phyloP scores from a whole-genome alignment of 257 asterid species.

The Lithospermum erythrorhizon region DNA sequence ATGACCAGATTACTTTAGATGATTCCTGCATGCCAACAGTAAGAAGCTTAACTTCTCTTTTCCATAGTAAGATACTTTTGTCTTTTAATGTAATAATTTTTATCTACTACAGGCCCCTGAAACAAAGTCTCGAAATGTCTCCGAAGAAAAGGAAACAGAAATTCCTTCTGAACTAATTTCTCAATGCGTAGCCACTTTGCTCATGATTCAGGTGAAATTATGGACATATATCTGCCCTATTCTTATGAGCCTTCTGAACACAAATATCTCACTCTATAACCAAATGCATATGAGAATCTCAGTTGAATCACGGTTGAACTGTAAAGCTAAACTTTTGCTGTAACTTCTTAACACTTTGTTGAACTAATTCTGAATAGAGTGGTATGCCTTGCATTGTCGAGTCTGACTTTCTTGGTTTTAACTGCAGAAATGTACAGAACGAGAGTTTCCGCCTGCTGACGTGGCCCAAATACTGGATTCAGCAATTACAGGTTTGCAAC shows the following conservation, averaged over 20 bases:
- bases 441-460: slow-evolving; percentile 86
- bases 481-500: slow-evolving; percentile 70
- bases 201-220: slow-evolving; percentile 68
- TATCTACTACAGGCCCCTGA: slow-evolving; percentile 39
- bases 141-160: slow-evolving; percentile 39
- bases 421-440: slow-evolving; percentile 85
- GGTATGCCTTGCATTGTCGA: no score
- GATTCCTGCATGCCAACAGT: slow-evolving; percentile 30
- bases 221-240: neutral
- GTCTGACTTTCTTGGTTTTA: neutral
- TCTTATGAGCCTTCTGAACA: no score
- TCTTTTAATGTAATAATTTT: slow-evolving; percentile 10
- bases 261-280: no score
- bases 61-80: slow-evolving; percentile 4
- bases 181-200: slow-evolving; percentile 69
- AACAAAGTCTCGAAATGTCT: slow-evolving; percentile 26
- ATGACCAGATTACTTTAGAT: slow-evolving; percentile 26
- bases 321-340: no score
- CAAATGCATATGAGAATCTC: no score
- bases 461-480: slow-evolving; percentile 87
- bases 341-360: no score
- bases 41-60: slow-evolving; percentile 18
- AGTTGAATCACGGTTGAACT: no score
- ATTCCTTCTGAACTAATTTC: slow-evolving; percentile 74
- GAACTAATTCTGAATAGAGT: no score